These are phyloP conservation scores for Pinus tabuliformis DNA, from an alignment of 75 land plant genomes.

Conservation along the genomic window DNA sequence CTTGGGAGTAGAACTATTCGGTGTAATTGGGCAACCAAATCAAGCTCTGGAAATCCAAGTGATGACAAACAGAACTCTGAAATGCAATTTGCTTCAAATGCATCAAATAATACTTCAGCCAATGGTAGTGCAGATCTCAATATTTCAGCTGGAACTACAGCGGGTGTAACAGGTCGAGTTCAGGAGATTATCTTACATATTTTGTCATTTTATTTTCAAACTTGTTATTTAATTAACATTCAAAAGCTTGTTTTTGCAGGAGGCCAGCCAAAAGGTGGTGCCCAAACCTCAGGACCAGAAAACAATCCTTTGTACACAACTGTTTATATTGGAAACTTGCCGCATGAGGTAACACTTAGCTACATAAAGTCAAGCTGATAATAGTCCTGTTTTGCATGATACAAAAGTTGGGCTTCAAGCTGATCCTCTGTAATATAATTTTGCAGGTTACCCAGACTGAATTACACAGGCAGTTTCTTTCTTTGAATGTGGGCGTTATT, in stretches of 20 bases:
- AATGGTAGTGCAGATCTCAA: background rate
- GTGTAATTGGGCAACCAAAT: constrained; percentile 98
- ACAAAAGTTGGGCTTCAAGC: background rate
- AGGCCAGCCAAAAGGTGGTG: constrained; percentile 27
- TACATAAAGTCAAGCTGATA: background rate
- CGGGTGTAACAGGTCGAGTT: background rate
- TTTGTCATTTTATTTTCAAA: background rate
- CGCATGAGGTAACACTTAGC: constrained; percentile 70
- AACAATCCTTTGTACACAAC: constrained; percentile 93
- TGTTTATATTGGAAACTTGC: constrained; percentile 97
- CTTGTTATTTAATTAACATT: background rate
- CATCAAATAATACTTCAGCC: background rate
- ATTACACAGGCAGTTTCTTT: constrained; percentile 83
- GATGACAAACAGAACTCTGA: constrained; percentile 68
- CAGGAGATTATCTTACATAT: background rate
- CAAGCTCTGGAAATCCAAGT: constrained; percentile 35
- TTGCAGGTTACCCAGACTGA: constrained; percentile 81
- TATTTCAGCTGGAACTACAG: background rate
- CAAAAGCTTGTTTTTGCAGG: constrained; percentile 1
- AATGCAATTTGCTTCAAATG: constrained; percentile 17
- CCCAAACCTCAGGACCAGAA: constrained; percentile 68
- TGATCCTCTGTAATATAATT: background rate
- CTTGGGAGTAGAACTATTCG: constrained; percentile 92
- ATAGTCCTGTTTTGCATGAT: background rate
- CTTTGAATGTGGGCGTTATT: constrained; percentile 83